These are phyloP conservation scores for Pseudonectria buxi DNA, from an alignment of 2,329 filamentous ascomycete genomes.

Conservation along the genomic window DNA sequence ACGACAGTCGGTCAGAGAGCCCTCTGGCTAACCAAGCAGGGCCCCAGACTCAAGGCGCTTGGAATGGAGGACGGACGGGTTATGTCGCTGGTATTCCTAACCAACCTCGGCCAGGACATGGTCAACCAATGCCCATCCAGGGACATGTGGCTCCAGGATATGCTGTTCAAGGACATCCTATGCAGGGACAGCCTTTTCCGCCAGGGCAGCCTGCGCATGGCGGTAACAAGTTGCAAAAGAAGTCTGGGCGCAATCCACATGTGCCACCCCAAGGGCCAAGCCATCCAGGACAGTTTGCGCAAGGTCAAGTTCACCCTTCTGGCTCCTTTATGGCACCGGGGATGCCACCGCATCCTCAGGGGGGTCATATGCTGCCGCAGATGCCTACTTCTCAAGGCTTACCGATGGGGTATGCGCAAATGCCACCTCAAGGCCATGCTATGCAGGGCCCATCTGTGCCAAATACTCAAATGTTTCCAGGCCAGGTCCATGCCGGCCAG, in stretches of 20 bases:
- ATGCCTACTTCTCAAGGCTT: neutral
- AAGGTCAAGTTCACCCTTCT: neutral
- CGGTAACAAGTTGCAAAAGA: slow-evolving; percentile 7
- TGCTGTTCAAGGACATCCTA: slow-evolving; percentile 5
- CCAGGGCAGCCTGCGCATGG: slow-evolving; percentile 6
- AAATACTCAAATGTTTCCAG: slow-evolving; percentile 2
- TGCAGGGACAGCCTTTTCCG: neutral
- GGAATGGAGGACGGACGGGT: neutral
- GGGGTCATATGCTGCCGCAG: neutral
- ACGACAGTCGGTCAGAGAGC: too few relatives aligned
- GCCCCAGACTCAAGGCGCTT: neutral
- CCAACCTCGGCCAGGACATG: neutral
- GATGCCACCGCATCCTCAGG: too few relatives aligned
- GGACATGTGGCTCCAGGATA: slow-evolving; percentile 1
- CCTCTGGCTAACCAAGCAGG: too few relatives aligned
- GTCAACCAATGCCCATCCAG: neutral
- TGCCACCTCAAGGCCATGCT: neutral
- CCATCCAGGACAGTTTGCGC: neutral
- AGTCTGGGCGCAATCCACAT: neutral
- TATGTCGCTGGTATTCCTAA: neutral
- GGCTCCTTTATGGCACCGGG: neutral
- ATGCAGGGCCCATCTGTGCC: neutral
- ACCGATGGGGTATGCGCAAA: slow-evolving; percentile 1
- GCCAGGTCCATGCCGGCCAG: slow-evolving; percentile 7
- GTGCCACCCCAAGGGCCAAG: neutral